Percentiles rank a stretch among this genome's conserved stretches.
Evolutionary conservation across 495 filamentous ascomycete genomes (phyloP).

Genomic region (Cercophora sp.): DNA sequence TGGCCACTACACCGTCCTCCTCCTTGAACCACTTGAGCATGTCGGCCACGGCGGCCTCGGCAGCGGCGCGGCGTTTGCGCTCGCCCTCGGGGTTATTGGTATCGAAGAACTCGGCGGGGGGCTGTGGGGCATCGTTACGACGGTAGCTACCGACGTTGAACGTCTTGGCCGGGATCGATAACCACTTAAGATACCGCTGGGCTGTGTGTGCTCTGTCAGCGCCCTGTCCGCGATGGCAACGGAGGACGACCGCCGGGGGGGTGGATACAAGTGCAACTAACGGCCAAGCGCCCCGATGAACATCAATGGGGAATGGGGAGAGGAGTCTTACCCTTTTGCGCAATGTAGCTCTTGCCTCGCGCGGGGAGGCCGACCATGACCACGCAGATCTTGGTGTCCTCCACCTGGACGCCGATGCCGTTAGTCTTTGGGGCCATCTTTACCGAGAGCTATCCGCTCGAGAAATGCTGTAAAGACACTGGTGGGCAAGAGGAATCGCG

Average conservation of each 20-base stretch:
- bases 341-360: conserved; percentile 93
- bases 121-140: conserved; percentile 78
- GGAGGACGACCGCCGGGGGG: not conserved
- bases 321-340: conserved; percentile 74
- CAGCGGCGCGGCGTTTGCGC: conserved; percentile 78
- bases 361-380: conserved; percentile 97
- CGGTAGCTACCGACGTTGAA: conserved; percentile 98
- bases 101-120: conserved; percentile 89
- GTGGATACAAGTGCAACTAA: not conserved
- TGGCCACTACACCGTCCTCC: conserved; percentile 73
- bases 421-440: conserved; percentile 45
- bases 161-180: conserved; percentile 83
- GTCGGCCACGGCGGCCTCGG: conserved; percentile 82
- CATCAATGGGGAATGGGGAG: conserved; percentile 2
- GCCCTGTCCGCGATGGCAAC: not conserved
- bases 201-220: conserved; percentile 48
- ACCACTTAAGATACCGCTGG: conserved; percentile 92
- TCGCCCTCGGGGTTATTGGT: conserved; percentile 84
- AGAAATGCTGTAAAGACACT: conserved; percentile 2
- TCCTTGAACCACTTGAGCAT: conserved; percentile 87
- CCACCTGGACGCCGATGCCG: conserved; percentile 62
- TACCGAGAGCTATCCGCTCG: conserved; percentile 13
- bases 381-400: conserved; percentile 94
- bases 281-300: not conserved
- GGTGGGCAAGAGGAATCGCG: conserved; percentile 14